These are phyloP conservation scores for Rugiboletus extremiorientalis DNA, from an alignment of 1,284 basidiomycete species.

Conservation along the genomic window DNA sequence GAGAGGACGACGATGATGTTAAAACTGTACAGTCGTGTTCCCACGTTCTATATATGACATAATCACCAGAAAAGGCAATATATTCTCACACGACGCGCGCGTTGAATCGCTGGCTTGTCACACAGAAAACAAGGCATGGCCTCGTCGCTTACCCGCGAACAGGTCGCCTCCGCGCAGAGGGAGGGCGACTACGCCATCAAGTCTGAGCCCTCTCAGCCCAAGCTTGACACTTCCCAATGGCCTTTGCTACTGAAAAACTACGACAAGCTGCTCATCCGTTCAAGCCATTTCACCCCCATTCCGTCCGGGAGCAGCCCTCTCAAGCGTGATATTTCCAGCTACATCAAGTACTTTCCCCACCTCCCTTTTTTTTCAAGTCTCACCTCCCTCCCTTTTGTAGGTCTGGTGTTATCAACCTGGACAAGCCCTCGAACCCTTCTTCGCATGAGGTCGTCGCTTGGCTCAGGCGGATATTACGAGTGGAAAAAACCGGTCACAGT, in stretches of 20 bases:
- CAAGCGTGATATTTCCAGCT: constrained; percentile 88
- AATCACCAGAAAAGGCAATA: constrained; percentile 16
- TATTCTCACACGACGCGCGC: constrained; percentile 3
- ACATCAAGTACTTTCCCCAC: constrained; percentile 72
- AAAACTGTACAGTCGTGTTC: constrained; percentile 44
- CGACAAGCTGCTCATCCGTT: constrained; percentile 93
- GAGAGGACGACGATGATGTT: constrained; percentile 7
- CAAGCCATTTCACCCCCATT: constrained; percentile 98
- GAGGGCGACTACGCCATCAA: constrained; percentile 84
- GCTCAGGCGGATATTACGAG: constrained; percentile 93
- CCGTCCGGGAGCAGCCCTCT: constrained; percentile 88
- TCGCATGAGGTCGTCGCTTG: constrained; percentile 99
- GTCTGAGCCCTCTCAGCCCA: constrained; percentile 69
- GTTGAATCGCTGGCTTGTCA: background rate
- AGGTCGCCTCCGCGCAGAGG: constrained; percentile 70
- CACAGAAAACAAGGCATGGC: constrained; percentile 23
- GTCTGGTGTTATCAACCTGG: constrained; percentile 98
- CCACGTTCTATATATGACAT: constrained; percentile 17
- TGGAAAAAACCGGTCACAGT: constrained; percentile 98
- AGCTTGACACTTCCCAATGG: constrained; percentile 96
- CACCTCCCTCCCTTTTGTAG: constrained; percentile 38
- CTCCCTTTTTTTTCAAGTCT: constrained; percentile 8
- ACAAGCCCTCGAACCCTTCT: constrained; percentile 99
- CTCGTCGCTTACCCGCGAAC: constrained; percentile 55
- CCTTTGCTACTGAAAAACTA: constrained; percentile 98